phyloP scores from a whole-genome alignment of 2,329 filamentous ascomycete species.

The Beauveria rudraprayagi region DNA sequence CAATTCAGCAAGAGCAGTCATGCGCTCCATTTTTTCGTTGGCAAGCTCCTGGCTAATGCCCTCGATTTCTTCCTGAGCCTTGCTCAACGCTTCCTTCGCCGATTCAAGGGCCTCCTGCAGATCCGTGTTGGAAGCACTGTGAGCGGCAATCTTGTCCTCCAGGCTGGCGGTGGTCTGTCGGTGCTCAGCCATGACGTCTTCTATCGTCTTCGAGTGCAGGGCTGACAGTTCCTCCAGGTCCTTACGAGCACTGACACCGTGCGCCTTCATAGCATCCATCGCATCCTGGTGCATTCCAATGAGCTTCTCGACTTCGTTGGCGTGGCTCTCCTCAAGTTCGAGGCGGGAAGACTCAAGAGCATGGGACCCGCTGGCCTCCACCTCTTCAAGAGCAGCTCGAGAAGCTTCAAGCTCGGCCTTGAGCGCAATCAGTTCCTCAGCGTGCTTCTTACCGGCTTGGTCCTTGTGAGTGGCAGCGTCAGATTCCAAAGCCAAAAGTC shows the following conservation, averaged over 20 bases:
- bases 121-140: slow-evolving; percentile 28
- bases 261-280: slow-evolving; percentile 32
- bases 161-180: slow-evolving; percentile 24
- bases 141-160: slow-evolving; percentile 29
- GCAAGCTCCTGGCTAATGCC: slow-evolving; percentile 46
- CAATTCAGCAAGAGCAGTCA: slow-evolving; percentile 51
- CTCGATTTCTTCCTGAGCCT: slow-evolving; percentile 39
- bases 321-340: slow-evolving; percentile 37
- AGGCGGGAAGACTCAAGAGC: slow-evolving; percentile 37
- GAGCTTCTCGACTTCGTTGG: slow-evolving; percentile 40
- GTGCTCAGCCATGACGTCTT: slow-evolving; percentile 32
- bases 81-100: slow-evolving; percentile 35
- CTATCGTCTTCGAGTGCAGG: slow-evolving; percentile 30
- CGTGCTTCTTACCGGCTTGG: slow-evolving; percentile 20
- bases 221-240: slow-evolving; percentile 37
- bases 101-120: slow-evolving; percentile 28
- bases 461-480: slow-evolving; percentile 21
- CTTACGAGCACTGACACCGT: slow-evolving; percentile 28
- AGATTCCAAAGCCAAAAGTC: slow-evolving; percentile 20
- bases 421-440: slow-evolving; percentile 27
- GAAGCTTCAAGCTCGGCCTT: slow-evolving; percentile 27
- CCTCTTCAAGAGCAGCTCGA: slow-evolving; percentile 39
- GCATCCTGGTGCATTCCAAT: slow-evolving; percentile 34
- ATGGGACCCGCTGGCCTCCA: slow-evolving; percentile 34
- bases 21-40: slow-evolving; percentile 52